Evolutionary conservation across 352 stramenopile genomes (phyloP).

Genomic region (Blastocystis sp.): DNA sequence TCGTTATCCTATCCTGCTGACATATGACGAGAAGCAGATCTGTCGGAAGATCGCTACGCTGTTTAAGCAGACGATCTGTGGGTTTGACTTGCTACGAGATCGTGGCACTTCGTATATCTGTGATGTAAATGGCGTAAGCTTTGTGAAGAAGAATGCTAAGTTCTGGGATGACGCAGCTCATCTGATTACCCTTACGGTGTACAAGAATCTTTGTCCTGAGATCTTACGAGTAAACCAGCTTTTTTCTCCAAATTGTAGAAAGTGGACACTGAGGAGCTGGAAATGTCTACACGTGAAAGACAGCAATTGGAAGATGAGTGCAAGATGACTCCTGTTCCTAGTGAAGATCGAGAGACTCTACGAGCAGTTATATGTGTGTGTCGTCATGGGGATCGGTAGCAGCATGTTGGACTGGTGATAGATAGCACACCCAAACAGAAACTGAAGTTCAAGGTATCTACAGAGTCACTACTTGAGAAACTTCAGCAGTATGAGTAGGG

Average conservation of each 20-base stretch:
- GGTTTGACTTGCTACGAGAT: conserved; percentile 92
- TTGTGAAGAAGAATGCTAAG: conserved; percentile 99
- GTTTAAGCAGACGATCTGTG: conserved; percentile 97
- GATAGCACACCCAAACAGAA: conserved; percentile 94
- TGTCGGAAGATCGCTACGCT: conserved; percentile 83
- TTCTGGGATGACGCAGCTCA: conserved; percentile 84
- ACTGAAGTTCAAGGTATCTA: conserved; percentile 80
- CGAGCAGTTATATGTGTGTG: conserved; percentile 96
- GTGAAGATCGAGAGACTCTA: conserved; percentile 85
- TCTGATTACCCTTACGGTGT: conserved; percentile 72
- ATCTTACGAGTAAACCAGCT: background rate
- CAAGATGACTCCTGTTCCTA: conserved; percentile 6
- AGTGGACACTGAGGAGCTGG: conserved; percentile 58
- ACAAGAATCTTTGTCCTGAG: conserved; percentile 50
- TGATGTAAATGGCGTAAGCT: conserved; percentile 97
- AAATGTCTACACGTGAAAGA: conserved; percentile 58
- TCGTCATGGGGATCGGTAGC: conserved; percentile 86
- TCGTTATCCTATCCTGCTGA: conserved; percentile 96
- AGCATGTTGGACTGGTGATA: background rate
- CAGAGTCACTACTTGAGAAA: background rate
- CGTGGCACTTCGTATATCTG: conserved; percentile 88
- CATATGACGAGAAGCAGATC: conserved; percentile 95
- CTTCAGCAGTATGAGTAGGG: background rate
- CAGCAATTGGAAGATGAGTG: conserved; percentile 48
- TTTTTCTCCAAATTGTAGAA: conserved; percentile 9